Evolutionary conservation across 306 rosid species (phyloP).

Genomic region (Cucumis hystrix): DNA sequence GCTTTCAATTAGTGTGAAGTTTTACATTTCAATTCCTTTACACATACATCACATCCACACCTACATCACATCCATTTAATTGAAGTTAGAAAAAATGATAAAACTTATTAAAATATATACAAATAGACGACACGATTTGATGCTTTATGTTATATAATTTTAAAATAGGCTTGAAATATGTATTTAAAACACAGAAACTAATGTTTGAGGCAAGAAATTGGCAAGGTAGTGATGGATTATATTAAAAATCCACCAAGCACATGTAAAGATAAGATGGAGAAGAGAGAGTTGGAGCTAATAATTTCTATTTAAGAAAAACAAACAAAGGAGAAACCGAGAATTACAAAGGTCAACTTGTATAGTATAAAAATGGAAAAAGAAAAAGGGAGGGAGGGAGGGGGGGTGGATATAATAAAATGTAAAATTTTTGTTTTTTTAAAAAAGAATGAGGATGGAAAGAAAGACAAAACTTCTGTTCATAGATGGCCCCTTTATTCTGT

Average conservation of each 20-base stretch:
- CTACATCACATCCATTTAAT: neutral
- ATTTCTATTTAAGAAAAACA: neutral
- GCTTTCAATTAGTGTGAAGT: neutral
- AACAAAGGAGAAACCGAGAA: neutral
- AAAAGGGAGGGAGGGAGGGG: too few species aligned
- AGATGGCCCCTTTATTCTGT: constrained; percentile 1
- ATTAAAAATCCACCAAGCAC: neutral
- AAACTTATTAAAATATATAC: too few species aligned
- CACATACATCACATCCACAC: neutral
- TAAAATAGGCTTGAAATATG: neutral
- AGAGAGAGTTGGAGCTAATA: neutral
- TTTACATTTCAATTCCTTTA: neutral
- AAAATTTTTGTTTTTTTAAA: too few species aligned
- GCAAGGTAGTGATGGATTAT: neutral
- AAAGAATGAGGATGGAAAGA: neutral
- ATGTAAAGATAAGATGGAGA: neutral
- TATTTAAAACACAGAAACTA: neutral
- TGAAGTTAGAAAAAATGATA: neutral
- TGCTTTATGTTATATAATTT: too few species aligned
- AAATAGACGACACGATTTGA: too few species aligned
- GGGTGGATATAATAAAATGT: too few species aligned
- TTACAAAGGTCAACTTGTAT: neutral
- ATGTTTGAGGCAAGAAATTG: neutral
- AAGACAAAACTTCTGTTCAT: constrained; percentile 3
- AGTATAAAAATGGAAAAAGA: neutral